A percentile compares a stretch with the other conserved stretches of the same genome.
These are phyloP conservation scores for Vitis rupestris DNA, from an alignment of 164 flowering plant species.

Conservation along the genomic window DNA sequence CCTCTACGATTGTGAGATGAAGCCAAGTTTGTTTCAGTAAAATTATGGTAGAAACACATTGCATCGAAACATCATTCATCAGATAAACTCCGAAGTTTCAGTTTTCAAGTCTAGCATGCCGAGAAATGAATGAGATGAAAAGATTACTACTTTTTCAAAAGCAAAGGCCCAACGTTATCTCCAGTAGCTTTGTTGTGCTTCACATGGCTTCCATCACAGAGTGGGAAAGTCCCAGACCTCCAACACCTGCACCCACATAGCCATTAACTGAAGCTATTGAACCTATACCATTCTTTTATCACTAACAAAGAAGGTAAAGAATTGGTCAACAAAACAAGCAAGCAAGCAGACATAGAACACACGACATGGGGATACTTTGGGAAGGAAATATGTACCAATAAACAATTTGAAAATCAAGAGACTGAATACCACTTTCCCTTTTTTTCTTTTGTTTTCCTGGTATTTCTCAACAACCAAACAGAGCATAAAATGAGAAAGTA, in stretches of 20 bases:
- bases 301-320: no score
- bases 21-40: neutral
- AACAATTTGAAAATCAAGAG: no score
- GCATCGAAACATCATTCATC: neutral
- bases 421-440: no score
- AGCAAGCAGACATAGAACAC: no score
- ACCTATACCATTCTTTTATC: neutral
- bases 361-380: no score
- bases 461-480: neutral
- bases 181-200: slow-evolving; percentile 96
- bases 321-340: no score
- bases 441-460: no score
- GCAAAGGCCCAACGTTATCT: slow-evolving; percentile 92
- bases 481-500: slow-evolving; percentile 10
- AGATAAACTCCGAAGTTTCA: neutral
- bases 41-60: neutral
- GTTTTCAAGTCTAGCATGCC: neutral
- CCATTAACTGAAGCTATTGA: neutral
- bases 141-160: slow-evolving; percentile 60
- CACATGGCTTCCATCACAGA: slow-evolving; percentile 90
- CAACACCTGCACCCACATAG: slow-evolving; percentile 60
- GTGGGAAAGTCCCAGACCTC: slow-evolving; percentile 92
- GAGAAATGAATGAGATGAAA: neutral
- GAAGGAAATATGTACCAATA: no score
- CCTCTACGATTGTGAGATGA: neutral